Conservation (phyloP, 192 early-diverging fungal species). For the Coemansia sp. region DNA sequence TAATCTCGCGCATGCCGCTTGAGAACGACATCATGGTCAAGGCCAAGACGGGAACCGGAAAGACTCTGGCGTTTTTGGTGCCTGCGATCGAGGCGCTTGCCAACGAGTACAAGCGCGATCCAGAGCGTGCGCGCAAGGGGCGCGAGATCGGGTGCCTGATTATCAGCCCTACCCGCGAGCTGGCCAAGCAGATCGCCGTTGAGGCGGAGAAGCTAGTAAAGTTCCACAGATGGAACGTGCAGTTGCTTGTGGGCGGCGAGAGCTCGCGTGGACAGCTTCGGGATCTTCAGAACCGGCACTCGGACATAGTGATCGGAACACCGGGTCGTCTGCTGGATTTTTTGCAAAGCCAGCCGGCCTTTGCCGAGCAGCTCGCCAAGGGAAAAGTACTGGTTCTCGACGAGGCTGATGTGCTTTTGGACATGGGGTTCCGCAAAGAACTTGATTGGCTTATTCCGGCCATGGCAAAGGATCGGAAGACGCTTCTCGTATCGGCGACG, state of each 20-base stretch:
- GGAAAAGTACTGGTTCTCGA: conserved; percentile 76
- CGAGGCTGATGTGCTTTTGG: conserved; percentile 93
- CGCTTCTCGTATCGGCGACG: conserved; percentile 94
- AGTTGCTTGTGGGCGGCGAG: conserved; percentile 80
- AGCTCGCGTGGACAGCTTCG: conserved; percentile 55
- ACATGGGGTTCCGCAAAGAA: conserved; percentile 91
- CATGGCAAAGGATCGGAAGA: conserved; percentile 73
- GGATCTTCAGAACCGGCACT: conserved; percentile 49
- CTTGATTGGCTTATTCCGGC: conserved; percentile 65
- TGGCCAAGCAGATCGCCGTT: conserved; percentile 79
- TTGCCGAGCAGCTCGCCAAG: conserved; percentile 51
- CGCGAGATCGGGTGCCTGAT: conserved; percentile 66
- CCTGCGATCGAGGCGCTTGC: conserved; percentile 78
- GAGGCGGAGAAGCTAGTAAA: conserved; percentile 68
- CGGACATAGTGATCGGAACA: conserved; percentile 92
- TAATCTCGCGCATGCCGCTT: conserved; percentile 70
- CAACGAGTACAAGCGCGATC: conserved; percentile 61
- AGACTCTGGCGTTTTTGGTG: conserved; percentile 93
- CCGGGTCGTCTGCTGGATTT: conserved; percentile 90
- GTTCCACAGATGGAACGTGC: conserved; percentile 62
- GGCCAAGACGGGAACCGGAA: conserved; percentile 97
- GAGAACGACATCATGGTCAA: conserved; percentile 84
- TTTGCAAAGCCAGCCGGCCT: conserved; percentile 55
- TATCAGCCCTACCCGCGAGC: conserved; percentile 89
- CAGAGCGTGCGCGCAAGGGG: conserved; percentile 47